These are phyloP conservation scores for Cynara cardunculus DNA, from an alignment of 129 eudicot genomes.

Conservation along the genomic window DNA sequence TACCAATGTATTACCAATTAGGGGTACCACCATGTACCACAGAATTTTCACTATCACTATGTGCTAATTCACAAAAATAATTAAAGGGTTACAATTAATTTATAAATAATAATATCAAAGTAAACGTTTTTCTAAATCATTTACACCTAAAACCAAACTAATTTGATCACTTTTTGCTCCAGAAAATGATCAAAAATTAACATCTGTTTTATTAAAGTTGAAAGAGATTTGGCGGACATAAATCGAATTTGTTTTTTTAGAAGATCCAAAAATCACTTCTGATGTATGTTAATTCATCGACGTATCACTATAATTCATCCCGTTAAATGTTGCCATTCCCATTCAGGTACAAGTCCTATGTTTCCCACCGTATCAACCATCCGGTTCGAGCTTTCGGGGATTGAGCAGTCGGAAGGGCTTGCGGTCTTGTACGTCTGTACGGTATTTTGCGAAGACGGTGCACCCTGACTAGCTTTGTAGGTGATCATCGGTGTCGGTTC, in stretches of 20 bases:
- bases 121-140: background rate
- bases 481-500: background rate
- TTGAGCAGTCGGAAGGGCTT: too few relatives aligned
- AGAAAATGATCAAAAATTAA: background rate
- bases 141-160: background rate
- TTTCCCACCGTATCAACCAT: background rate
- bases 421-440: background rate
- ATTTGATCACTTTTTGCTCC: background rate
- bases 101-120: background rate
- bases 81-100: background rate
- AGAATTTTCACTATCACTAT: too few relatives aligned
- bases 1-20: too few relatives aligned
- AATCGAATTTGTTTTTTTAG: background rate
- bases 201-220: background rate
- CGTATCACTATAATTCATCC: background rate
- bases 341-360: background rate
- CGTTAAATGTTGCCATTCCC: slow-evolving; percentile 1
- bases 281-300: background rate
- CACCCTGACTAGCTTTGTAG: slow-evolving; percentile 1
- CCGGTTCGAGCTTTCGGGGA: background rate
- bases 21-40: too few relatives aligned
- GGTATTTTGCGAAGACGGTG: slow-evolving; percentile 15
- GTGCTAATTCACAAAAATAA: background rate
- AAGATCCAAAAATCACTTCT: background rate
- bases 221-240: background rate